phyloP scores from a whole-genome alignment of 345 rosid genomes.

The Corchorus capsularis region DNA sequence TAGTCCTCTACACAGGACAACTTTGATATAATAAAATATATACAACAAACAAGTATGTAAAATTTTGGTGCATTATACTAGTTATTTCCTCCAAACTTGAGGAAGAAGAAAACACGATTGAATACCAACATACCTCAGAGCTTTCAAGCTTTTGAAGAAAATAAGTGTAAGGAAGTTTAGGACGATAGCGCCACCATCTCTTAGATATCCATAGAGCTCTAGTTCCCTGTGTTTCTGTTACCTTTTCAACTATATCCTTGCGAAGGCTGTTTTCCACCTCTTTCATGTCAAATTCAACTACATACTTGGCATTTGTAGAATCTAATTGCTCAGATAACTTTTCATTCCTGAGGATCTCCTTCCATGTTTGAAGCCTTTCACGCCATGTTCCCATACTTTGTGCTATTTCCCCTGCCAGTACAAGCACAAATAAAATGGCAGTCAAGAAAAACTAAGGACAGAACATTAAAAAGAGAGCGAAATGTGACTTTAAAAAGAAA shows the following conservation, averaged over 20 bases:
- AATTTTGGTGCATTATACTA: not conserved
- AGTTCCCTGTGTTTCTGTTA: slow-evolving; percentile 59
- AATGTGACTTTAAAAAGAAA: not conserved
- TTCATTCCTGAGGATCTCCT: slow-evolving; percentile 67
- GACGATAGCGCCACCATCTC: slow-evolving; percentile 99
- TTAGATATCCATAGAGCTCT: slow-evolving; percentile 95
- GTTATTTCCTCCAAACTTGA: not conserved
- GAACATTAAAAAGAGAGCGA: slow-evolving; percentile 18
- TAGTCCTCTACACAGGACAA: not conserved
- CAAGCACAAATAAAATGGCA: slow-evolving; percentile 19
- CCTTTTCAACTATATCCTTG: slow-evolving; percentile 68
- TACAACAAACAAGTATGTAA: too few species aligned
- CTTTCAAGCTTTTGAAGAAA: slow-evolving; percentile 89
- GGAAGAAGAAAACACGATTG: slow-evolving; percentile 2
- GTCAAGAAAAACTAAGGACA: not conserved
- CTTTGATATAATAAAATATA: not conserved
- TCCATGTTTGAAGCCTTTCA: slow-evolving; percentile 74
- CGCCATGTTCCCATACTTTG: slow-evolving; percentile 62
- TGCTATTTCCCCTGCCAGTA: slow-evolving; percentile 46
- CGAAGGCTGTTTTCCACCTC: slow-evolving; percentile 95
- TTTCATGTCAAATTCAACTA: slow-evolving; percentile 96
- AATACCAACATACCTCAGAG: slow-evolving; percentile 61
- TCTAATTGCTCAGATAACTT: slow-evolving; percentile 64
- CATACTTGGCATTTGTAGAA: slow-evolving; percentile 67
- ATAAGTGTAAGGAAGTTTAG: slow-evolving; percentile 86